Base-by-base conservation (phyloP, 768 basidiomycete species). In the Gautieria morchelliformis region DNA sequence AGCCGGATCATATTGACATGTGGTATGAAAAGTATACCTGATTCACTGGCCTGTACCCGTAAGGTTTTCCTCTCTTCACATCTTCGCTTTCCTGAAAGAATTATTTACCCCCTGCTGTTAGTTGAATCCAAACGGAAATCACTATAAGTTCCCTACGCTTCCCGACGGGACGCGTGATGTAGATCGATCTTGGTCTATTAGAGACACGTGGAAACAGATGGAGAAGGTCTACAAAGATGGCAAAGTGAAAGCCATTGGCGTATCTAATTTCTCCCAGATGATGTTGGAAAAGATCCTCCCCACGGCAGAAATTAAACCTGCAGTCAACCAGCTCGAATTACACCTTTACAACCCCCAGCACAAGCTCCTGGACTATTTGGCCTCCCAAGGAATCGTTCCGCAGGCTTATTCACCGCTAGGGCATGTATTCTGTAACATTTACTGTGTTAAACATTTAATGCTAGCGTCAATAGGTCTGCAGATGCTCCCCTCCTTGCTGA, bases 11-110 rank as follows among this genome's bases (percentile, higher is more conserved):
- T 27, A 27, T 27, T 27, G 27, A 27, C 27, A 27, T 27, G n/a
- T 27, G 2, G 27, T 27, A 20, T 41, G 4, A 45, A 5, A 58
- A 85, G 83, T 82, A 80, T 53, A 57, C 15, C 73, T 89, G 58
- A 82, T 89, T 78, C 87, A 89, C 70, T 89, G 87, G 89, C 90
- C 89, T 14, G 81, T 85, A 19, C 84, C 88, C 35, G 80, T 88
- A 80, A 80, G 78, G 11, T 11, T 15, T 53, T 20, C 17, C 11
- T 22, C 11, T 44, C 60, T 66, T n/a, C 65, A 64, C 27, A 5
- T 27, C 27, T 5, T 5, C 27, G 27, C 27, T 5, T 27, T 27
- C 5, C 27, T 27, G 27, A 27, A 27, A 5, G 27, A 66, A 65
- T 49, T 63, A 64, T 49, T 60, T 59, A 33, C 47, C 59, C 32